Percentiles rank a stretch among this genome's conserved stretches.
Evolutionary conservation across 805 yeast species (phyloP).

Genomic region (Lipomyces orientalis): DNA sequence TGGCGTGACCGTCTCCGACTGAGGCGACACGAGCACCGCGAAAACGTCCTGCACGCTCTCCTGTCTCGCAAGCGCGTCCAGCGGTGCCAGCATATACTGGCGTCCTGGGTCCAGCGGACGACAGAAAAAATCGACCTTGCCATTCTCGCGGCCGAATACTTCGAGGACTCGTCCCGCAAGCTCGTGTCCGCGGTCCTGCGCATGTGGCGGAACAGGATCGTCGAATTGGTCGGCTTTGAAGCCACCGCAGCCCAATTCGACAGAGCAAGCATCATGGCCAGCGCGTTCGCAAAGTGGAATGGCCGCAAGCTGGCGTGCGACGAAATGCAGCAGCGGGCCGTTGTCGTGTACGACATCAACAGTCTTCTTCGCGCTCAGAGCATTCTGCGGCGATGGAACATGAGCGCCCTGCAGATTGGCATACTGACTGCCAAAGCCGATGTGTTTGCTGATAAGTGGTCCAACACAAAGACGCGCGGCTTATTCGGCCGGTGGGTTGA

Average conservation of each 20-base stretch:
- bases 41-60: not conserved
- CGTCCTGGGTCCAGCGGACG: conserved; percentile 20
- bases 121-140: conserved; percentile 14
- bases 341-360: conserved; percentile 25
- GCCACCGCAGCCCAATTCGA: conserved; percentile 6
- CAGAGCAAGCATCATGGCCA: not conserved
- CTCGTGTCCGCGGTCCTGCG: not conserved
- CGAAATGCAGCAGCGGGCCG: conserved; percentile 14
- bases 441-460: conserved; percentile 17
- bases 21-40: conserved; percentile 1
- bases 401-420: conserved; percentile 25
- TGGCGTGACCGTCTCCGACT: conserved; percentile 11
- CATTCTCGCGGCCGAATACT: conserved; percentile 7
- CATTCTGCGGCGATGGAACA: conserved; percentile 30
- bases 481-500: conserved; percentile 31
- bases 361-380: conserved; percentile 27
- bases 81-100: not conserved
- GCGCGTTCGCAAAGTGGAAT: conserved; percentile 11
- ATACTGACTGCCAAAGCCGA: conserved; percentile 26
- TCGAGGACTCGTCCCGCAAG: not conserved
- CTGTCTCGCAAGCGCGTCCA: not conserved
- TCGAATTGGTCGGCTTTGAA: not conserved
- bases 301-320: not conserved
- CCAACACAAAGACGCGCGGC: conserved; percentile 7
- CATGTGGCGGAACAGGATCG: conserved; percentile 5